Evolutionary conservation across 176 grass and related monocot species (phyloP).

Genomic region (Miscanthus lutarioriparius): DNA sequence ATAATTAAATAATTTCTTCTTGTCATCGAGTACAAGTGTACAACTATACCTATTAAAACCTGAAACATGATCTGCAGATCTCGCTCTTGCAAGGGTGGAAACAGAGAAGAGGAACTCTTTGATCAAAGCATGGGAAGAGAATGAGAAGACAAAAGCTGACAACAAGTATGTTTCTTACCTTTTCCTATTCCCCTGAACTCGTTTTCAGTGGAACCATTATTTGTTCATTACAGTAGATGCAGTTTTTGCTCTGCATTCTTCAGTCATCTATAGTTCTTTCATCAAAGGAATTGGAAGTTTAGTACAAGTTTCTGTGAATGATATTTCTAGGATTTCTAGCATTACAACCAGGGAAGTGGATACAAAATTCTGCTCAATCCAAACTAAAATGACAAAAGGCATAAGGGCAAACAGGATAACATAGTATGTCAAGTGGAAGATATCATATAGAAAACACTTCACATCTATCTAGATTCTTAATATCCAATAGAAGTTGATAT

Average conservation of each 20-base stretch:
- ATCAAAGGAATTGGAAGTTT: neutral
- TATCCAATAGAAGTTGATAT: neutral
- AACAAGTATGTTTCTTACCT: conserved; percentile 62
- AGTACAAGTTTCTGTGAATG: neutral
- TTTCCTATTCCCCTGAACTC: neutral
- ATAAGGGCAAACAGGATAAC: neutral
- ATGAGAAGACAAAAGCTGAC: conserved; percentile 87
- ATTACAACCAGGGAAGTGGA: neutral
- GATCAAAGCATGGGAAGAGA: conserved; percentile 95
- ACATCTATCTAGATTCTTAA: neutral
- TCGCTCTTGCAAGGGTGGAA: conserved; percentile 78
- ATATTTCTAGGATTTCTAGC: neutral
- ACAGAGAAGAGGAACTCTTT: conserved; percentile 78
- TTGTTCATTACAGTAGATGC: neutral
- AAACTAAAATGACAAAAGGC: neutral
- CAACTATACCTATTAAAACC: conserved; percentile 13
- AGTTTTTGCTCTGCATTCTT: neutral
- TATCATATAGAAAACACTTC: neutral
- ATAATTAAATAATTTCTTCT: conserved; percentile 20
- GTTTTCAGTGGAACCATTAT: neutral
- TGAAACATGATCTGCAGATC: conserved; percentile 43
- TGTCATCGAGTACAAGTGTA: conserved; percentile 7
- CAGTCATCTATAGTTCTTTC: conserved; percentile 8
- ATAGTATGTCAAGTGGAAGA: neutral
- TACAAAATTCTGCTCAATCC: neutral